A percentile compares a stretch with the other conserved stretches of the same genome.
phyloP scores from a whole-genome alignment of 2,329 filamentous ascomycete species.

The Fusarium phyllophilum region DNA sequence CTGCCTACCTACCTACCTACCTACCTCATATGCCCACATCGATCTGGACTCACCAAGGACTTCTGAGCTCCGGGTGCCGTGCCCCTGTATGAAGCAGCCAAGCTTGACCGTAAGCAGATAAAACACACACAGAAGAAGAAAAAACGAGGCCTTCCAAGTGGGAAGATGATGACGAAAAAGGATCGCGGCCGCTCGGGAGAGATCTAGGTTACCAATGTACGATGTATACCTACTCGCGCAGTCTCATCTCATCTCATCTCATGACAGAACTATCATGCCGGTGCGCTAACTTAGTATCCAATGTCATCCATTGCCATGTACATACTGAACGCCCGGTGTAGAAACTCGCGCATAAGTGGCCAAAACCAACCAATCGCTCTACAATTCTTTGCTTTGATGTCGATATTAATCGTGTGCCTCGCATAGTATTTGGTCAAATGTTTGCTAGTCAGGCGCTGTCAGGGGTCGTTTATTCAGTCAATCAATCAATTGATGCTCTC shows the following conservation, averaged over 20 bases:
- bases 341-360: constrained; percentile 10
- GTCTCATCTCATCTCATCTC: constrained; percentile 20
- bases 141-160: constrained; percentile 36
- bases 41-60: constrained; percentile 2
- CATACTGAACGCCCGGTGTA: constrained; percentile 21
- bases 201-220: not conserved
- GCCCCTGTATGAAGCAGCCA: constrained; percentile 8
- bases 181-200: constrained; percentile 21
- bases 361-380: constrained; percentile 34
- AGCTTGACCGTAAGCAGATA: constrained; percentile 3
- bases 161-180: constrained; percentile 29
- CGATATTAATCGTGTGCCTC: not conserved
- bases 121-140: not conserved
- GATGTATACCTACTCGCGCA: not conserved
- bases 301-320: constrained; percentile 13
- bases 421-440: constrained; percentile 33
- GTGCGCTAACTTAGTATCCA: not conserved
- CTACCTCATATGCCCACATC: not conserved
- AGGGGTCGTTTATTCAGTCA: constrained; percentile 12
- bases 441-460: constrained; percentile 41
- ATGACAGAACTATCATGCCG: constrained; percentile 33
- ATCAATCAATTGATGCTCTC: constrained; percentile 4
- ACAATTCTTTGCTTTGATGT: constrained; percentile 11
- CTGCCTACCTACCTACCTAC: not conserved
- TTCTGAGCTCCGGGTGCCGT: constrained; percentile 4